Percentiles rank a stretch among this genome's conserved stretches.
phyloP scores from a whole-genome alignment of 73 alveolate genomes.

The Diophrys sp. region DNA sequence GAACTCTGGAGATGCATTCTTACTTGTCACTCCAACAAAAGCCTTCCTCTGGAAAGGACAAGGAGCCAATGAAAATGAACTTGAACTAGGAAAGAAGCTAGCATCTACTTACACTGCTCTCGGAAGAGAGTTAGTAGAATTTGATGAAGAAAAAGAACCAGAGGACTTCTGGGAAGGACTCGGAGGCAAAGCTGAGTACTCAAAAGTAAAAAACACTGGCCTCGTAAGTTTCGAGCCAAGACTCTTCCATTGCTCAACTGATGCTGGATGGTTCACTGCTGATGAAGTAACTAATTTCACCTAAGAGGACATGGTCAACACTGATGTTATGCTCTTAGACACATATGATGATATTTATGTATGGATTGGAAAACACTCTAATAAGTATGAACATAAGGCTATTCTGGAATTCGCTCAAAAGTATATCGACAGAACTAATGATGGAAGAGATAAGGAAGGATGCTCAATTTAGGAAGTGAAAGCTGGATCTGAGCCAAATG shows the following conservation, averaged over 20 bases:
- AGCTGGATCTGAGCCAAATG: constrained; percentile 40
- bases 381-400: constrained; percentile 25
- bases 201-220: constrained; percentile 32
- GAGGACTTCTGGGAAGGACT: constrained; percentile 48
- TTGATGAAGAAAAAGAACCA: constrained; percentile 43
- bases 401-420: constrained; percentile 10
- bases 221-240: constrained; percentile 41
- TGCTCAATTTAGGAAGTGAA: constrained; percentile 7
- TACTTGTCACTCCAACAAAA: constrained; percentile 19
- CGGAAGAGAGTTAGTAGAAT: constrained; percentile 7
- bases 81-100: constrained; percentile 9
- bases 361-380: constrained; percentile 52
- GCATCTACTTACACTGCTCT: not conserved
- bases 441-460: constrained; percentile 35
- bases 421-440: constrained; percentile 20
- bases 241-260: constrained; percentile 46
- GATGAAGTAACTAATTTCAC: constrained; percentile 41
- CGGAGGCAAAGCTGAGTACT: constrained; percentile 29
- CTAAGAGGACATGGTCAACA: constrained; percentile 40
- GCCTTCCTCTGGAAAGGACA: constrained; percentile 47
- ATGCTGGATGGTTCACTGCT: constrained; percentile 38
- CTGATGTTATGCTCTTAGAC: constrained; percentile 51
- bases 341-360: constrained; percentile 41
- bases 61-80: constrained; percentile 45
- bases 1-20: constrained; percentile 46